Evolutionary conservation across 164 flowering plant species (phyloP), one percentile per base, ranked within the genome.

Genomic region (Berberis vulgaris): DNA sequence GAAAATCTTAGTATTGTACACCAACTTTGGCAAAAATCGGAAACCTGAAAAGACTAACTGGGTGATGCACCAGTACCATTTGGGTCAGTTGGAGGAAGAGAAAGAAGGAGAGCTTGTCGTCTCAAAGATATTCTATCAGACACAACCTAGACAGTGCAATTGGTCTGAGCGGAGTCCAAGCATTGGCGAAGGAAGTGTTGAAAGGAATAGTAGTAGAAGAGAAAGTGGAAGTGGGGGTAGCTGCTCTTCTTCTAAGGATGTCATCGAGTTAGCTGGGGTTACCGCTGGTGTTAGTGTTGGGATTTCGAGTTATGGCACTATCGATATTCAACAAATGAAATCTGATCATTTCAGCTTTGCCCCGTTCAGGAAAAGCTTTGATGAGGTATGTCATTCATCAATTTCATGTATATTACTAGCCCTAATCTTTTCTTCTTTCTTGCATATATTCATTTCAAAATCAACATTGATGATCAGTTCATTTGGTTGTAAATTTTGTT

Each of bases 1-100:
- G 88, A 95, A 95, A 68, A 95, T 95, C 45, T 73, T 95, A 10
- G 99, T 95, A 43, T 81, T 95, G 54, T 95, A 95, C 64, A 95
- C 97, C 38, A 95, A 95, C 68, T 95, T 89, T 49, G 97, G 99
- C 0, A 95, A 95, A 47, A 88, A 89, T 50, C 73, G 97, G 60
- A 95, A 89, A 71, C 99, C 99, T 2, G 97, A 91, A 63, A 95
- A 95, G 71, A 95, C 99, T 13, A 95, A 89, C 66, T 95, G 99
- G 99, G 99, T 95, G 8, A 95, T 95, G 99, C 99, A 95, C 74
- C 99, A 95, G 43, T 95, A 91, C 76, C 99, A 95, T 62, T 73
- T 95, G 46, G 99, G 99, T 2, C 96, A 84, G 61, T 79, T 77
- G 53, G 98, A 95, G 57, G 99, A 95, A 62, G 99, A 95, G 84